A percentile compares a stretch with the other conserved stretches of the same genome.
These are phyloP conservation scores for Groenewaldozyma sp. DNA, from an alignment of 1,139 yeast genomes.

Conservation along the genomic window DNA sequence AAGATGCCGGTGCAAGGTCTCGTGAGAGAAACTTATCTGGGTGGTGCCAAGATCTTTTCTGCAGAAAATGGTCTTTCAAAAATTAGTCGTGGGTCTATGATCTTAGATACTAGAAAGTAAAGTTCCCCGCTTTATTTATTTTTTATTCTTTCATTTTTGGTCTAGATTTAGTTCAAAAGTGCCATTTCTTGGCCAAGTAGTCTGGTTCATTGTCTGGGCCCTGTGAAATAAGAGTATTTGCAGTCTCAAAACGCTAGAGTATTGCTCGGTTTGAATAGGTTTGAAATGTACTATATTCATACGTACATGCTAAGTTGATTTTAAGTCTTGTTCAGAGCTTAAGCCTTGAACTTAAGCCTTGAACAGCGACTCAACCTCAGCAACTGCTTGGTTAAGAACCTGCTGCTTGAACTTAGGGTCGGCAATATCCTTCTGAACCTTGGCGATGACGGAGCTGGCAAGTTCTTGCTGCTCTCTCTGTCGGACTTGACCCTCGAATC, in stretches of 20 bases:
- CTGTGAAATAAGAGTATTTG: no score
- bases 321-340: no score
- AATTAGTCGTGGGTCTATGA: constrained; percentile 14
- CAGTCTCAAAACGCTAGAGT: no score
- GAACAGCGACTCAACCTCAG: constrained; percentile 85
- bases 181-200: no score
- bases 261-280: neutral
- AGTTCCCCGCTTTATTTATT: no score
- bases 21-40: constrained; percentile 66
- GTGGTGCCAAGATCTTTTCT: constrained; percentile 63
- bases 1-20: constrained; percentile 61
- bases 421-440: constrained; percentile 76
- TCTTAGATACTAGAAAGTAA: constrained; percentile 12
- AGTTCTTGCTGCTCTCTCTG: constrained; percentile 93
- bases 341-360: constrained; percentile 25
- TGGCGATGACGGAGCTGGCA: constrained; percentile 74
- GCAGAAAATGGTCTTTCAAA: constrained; percentile 12
- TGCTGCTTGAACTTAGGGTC: constrained; percentile 92
- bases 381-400: constrained; percentile 81
- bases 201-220: no score
- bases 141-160: no score
- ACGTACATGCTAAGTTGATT: no score
- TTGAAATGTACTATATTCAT: neutral
- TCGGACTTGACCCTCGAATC: constrained; percentile 95
- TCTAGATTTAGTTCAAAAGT: no score